phyloP scores from a whole-genome alignment of 139 green algal genomes.

The Chlamydomonas schloesseri region DNA sequence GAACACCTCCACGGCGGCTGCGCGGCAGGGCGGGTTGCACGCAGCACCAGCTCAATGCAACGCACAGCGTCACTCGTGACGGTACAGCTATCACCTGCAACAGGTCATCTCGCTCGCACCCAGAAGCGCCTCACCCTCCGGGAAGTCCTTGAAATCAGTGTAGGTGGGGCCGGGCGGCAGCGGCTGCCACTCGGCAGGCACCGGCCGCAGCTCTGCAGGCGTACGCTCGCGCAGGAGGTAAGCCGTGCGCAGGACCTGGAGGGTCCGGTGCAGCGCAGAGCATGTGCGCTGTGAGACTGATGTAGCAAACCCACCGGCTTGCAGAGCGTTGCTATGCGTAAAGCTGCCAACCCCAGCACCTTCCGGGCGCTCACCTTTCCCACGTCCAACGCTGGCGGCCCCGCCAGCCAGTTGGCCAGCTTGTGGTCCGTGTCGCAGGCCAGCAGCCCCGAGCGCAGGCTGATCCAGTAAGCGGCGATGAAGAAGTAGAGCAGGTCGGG shows the following conservation, averaged over 20 bases:
- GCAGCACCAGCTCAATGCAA: too few relatives aligned
- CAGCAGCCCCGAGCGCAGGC: conserved; percentile 33
- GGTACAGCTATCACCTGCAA: too few relatives aligned
- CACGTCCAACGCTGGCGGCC: conserved; percentile 58
- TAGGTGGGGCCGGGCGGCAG: conserved; percentile 62
- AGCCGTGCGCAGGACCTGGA: conserved; percentile 7
- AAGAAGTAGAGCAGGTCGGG: conserved; percentile 70
- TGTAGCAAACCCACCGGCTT: too few relatives aligned
- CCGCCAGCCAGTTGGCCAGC: conserved; percentile 49
- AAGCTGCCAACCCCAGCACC: neutral
- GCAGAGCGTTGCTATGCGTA: neutral
- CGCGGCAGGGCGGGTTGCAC: too few relatives aligned
- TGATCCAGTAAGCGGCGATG: conserved; percentile 61
- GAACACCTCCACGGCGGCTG: conserved; percentile 63
- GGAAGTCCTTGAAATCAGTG: conserved; percentile 59
- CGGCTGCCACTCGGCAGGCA: conserved; percentile 32
- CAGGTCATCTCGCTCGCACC: too few relatives aligned
- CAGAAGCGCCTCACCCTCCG: neutral
- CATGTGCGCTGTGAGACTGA: too few relatives aligned
- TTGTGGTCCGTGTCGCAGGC: conserved; percentile 41
- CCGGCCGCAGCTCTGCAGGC: conserved; percentile 43
- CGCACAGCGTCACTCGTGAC: too few relatives aligned
- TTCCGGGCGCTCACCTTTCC: conserved; percentile 32
- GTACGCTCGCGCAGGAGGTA: conserved; percentile 40
- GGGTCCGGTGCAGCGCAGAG: too few relatives aligned